These are phyloP conservation scores for Coniella lustricola DNA, from an alignment of 2,329 filamentous ascomycete species.

Conservation along the genomic window DNA sequence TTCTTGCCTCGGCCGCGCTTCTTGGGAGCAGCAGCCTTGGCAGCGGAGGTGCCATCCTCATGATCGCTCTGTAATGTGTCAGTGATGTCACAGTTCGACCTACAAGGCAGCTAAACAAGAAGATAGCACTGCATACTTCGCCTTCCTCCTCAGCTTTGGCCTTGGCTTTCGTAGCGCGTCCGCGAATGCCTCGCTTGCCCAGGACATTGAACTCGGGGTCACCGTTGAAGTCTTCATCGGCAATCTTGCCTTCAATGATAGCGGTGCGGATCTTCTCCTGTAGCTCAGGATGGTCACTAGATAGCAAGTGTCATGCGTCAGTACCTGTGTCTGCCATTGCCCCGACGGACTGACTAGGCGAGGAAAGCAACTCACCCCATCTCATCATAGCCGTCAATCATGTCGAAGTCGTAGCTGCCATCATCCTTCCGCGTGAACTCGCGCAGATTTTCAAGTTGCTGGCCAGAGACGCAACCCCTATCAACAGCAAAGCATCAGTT, in stretches of 20 bases:
- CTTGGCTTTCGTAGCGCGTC: conserved; percentile 29
- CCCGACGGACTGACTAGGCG: background rate
- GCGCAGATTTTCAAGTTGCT: conserved; percentile 60
- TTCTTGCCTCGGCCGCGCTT: conserved; percentile 29
- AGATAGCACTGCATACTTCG: conserved; percentile 14
- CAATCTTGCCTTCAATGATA: conserved; percentile 71
- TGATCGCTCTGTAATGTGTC: conserved; percentile 13
- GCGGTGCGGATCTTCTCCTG: conserved; percentile 69
- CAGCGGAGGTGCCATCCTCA: conserved; percentile 16
- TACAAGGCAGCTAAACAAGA: conserved; percentile 4
- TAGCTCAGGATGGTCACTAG: conserved; percentile 46
- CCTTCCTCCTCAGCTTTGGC: conserved; percentile 26
- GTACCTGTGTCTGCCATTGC: no score
- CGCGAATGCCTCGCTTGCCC: conserved; percentile 58
- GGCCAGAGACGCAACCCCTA: conserved; percentile 85
- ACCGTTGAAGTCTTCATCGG: conserved; percentile 80
- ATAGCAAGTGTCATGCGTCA: conserved; percentile 7
- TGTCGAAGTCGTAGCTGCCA: conserved; percentile 52
- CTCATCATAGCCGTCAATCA: conserved; percentile 77
- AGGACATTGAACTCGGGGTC: conserved; percentile 68
- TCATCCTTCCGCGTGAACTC: conserved; percentile 41
- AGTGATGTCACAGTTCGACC: conserved; percentile 4
- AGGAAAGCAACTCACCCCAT: conserved; percentile 38
- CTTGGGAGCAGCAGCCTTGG: conserved; percentile 27
- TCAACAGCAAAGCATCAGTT: background rate